Evolutionary conservation across 495 filamentous ascomycete species (phyloP), one percentile per base, ranked within the genome.

Genomic region (Penicillium samsonianum): DNA sequence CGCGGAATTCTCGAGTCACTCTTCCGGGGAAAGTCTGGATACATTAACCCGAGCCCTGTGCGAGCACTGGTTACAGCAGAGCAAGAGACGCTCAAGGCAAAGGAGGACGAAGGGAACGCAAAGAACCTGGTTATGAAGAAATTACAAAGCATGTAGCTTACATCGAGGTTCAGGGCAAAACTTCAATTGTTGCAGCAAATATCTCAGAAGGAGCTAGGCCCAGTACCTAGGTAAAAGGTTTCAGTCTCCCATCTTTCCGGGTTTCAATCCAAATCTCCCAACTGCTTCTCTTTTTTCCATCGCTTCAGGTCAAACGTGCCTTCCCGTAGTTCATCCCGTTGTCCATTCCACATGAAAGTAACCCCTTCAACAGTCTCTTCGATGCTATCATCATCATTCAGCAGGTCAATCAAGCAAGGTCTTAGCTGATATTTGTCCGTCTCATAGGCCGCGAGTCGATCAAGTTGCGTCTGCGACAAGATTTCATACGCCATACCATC

Each of bases 261-360:
- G 2, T 26, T 16, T 35, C 47, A 46, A 48, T 30, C 57, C 33
- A 54, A 23, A 14, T 50, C 38, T 30, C 43, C 31, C 28, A 61
- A 30, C 26, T 23, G 30, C 46, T 44, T 47, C 26, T 62, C 51
- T 41, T 51, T 58, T n/a, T 42, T 51, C 60, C 60, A 63, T 12
- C 57, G 40, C 30, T 59, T 52, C 50, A 63, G 48, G 37, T 59
- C 23, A 49, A 63, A 63, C 1, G 20, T 53, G 6, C 60, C 51
- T 26, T 56, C 41, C 41, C 12, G 47, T 3, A 63, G 31, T 40
- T 63, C 57, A 38, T 57, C 43, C 4, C 22, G 38, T 42, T 54
- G 31, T 16, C 55, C 55, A 53, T 62, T 57, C 63, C 63, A 65
- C 55, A 55, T 41, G 22, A 59, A 62, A 16, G 51, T 40, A 20